Evolutionary conservation across 208 protist genomes (phyloP), one percentile per base, ranked within the genome.

Genomic region (Lotmaria passim): DNA sequence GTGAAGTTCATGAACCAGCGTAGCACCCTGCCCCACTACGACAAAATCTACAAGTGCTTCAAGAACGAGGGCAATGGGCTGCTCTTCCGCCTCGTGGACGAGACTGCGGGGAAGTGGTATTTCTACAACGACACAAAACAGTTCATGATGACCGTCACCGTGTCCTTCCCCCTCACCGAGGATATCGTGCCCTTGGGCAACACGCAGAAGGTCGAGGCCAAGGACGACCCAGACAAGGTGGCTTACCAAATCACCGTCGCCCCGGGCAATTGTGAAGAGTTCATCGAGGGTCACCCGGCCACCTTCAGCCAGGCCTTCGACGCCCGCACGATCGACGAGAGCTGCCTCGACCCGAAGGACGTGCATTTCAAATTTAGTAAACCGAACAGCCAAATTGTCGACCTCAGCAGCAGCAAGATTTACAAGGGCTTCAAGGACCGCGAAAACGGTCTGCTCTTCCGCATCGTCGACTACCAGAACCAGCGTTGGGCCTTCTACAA

Each of bases 401-500:
- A 65, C 28, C 65, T 69, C 57, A 38, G 44, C 62, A 53, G 57
- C 51, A 67, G 75, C 56, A 87, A 89, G 75, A 64, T 93, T 21
- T 89, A 86, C 78, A 79, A 78, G 51, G 87, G 83, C 70, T 93
- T 95, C 73, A 79, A 86, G 62, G 73, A 81, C 58, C 82, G 82
- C 38, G 78, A 74, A 57, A 93, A 93, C 74, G 90, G 87, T 11
- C 83, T 95, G 26, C 75, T 95, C 39, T 95, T 93, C 73, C 90
- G 90, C 71, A 79, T 95, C 30, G 90, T 93, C n/a, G 82, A 93
- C 52, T 61, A 81, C 48, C 53, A 73, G 63, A 69, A 73, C 55
- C 73, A 81, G 39, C 66, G 56, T n/a, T 95, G 90, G 90, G 76
- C 73, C 72, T 95, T 95, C 76, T 89, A 95, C 78, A 95, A 95